Conservation (phyloP, 192 early-diverging fungal genomes). For the Obelidium mucronatum region DNA sequence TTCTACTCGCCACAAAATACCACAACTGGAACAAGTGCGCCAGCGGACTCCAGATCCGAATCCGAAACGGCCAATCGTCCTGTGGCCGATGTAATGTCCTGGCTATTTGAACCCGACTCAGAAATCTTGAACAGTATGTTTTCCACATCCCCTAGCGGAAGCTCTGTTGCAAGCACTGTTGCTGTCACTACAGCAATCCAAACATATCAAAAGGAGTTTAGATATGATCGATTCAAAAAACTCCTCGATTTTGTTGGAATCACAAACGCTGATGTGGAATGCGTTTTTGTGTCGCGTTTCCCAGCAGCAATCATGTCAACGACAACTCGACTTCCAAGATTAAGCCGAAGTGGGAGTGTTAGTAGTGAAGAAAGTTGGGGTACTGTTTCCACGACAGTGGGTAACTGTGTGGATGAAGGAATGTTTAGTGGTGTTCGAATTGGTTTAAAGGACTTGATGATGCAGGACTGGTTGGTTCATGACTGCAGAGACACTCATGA, state of each 20-base stretch:
- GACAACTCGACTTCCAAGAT: background rate
- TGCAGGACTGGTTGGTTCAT: background rate
- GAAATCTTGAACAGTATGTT: too few relatives aligned
- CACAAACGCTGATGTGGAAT: background rate
- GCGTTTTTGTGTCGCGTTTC: background rate
- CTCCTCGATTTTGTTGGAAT: slow-evolving; percentile 16
- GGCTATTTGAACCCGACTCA: too few relatives aligned
- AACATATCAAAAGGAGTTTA: background rate
- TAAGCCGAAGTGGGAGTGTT: background rate
- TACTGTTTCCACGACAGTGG: background rate
- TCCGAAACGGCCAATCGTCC: too few relatives aligned
- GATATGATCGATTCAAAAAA: slow-evolving; percentile 8
- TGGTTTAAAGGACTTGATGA: background rate
- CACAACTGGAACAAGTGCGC: too few relatives aligned
- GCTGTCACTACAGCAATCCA: background rate
- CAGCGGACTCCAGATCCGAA: too few relatives aligned
- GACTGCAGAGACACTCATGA: background rate
- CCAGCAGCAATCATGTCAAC: background rate
- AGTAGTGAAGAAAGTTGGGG: background rate
- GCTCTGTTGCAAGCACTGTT: background rate
- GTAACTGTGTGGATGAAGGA: background rate
- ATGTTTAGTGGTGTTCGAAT: background rate
- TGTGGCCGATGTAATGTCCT: too few relatives aligned
- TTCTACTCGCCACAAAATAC: too few relatives aligned
- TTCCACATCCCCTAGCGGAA: too few relatives aligned